These are phyloP conservation scores for Daldinia sp. DNA, from an alignment of 2,329 filamentous ascomycete genomes.

Conservation along the genomic window DNA sequence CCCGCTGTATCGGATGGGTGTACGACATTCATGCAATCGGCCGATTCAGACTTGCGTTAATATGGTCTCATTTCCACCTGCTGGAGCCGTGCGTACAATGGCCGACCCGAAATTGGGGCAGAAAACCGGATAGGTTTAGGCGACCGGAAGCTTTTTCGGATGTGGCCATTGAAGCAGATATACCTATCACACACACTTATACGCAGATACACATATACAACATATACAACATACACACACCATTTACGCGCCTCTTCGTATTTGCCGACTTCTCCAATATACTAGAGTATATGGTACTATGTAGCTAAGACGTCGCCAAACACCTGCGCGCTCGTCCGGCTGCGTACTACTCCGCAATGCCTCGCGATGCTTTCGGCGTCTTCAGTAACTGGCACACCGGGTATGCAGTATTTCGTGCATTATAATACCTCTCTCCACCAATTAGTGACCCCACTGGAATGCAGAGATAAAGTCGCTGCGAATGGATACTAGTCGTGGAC, in stretches of 20 bases:
- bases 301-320: constrained; percentile 28
- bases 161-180: constrained; percentile 32
- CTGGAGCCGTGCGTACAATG: constrained; percentile 28
- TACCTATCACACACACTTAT: no score
- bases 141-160: constrained; percentile 35
- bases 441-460: constrained; percentile 34
- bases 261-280: constrained; percentile 33
- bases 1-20: constrained; percentile 37
- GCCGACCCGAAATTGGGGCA: constrained; percentile 32
- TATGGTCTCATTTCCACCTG: constrained; percentile 32
- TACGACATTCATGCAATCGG: constrained; percentile 42
- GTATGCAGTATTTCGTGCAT: constrained; percentile 45
- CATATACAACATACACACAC: constrained; percentile 15
- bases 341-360: constrained; percentile 17
- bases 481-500: constrained; percentile 22
- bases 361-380: constrained; percentile 28
- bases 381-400: constrained; percentile 32
- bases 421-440: constrained; percentile 36
- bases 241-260: constrained; percentile 22
- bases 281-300: constrained; percentile 30
- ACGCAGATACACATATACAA: no score
- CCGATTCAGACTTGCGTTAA: constrained; percentile 40
- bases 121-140: constrained; percentile 31
- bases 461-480: constrained; percentile 34
- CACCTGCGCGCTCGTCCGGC: constrained; percentile 15